Conservation (phyloP, 2,329 filamentous ascomycete genomes). For the Monosporascus sp. region DNA sequence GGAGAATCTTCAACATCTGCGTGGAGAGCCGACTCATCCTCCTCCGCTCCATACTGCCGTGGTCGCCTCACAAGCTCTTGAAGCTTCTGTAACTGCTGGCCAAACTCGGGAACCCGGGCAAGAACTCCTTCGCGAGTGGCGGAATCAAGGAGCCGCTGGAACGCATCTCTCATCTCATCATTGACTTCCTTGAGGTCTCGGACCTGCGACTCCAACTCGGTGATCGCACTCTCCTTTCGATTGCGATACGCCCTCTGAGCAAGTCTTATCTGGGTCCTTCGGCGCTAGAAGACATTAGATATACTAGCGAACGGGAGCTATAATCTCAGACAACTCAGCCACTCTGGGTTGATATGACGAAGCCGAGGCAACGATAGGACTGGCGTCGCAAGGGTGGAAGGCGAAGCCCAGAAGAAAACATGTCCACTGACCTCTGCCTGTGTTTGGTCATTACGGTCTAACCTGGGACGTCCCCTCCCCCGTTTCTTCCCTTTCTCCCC, state of each 20-base stretch:
- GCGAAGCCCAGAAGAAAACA: slow-evolving; percentile 6
- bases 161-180: slow-evolving; percentile 67
- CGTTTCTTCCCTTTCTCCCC: slow-evolving; percentile 50
- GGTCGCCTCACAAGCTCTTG: slow-evolving; percentile 46
- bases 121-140: slow-evolving; percentile 53
- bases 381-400: slow-evolving; percentile 1
- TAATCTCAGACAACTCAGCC: not conserved
- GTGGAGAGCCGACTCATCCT: slow-evolving; percentile 15
- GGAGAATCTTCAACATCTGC: slow-evolving; percentile 11
- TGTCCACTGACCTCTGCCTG: slow-evolving; percentile 64
- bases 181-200: slow-evolving; percentile 63
- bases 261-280: slow-evolving; percentile 79
- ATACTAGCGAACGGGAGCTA: not conserved
- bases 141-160: slow-evolving; percentile 61
- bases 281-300: slow-evolving; percentile 47
- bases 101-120: slow-evolving; percentile 50
- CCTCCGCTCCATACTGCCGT: slow-evolving; percentile 26
- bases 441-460: slow-evolving; percentile 73
- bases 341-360: not conserved
- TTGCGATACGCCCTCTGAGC: slow-evolving; percentile 81
- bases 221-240: slow-evolving; percentile 78
- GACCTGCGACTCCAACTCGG: slow-evolving; percentile 65
- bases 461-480: slow-evolving; percentile 65
- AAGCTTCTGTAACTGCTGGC: slow-evolving; percentile 55
- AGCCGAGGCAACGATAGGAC: not conserved